Evolutionary conservation across 1,284 basidiomycete genomes (phyloP), one percentile per base, ranked within the genome.

Genomic region (Tilletia horrida): DNA sequence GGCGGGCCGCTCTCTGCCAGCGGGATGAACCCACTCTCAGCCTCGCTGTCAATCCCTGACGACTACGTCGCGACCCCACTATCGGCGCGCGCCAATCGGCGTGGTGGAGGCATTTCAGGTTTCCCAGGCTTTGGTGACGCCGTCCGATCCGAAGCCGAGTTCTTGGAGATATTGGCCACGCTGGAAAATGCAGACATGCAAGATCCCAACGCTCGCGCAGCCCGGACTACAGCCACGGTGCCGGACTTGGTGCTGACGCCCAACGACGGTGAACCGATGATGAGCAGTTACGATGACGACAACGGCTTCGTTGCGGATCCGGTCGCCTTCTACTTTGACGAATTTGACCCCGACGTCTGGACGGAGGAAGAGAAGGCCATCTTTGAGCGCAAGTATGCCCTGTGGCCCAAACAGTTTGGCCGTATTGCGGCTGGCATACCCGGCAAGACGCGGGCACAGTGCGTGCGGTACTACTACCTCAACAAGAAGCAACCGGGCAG

Each of bases 161-260:
- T 97, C 87, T 91, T 97, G 78, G 93, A 94, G 83, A 94, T 97
- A 78, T 89, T 97, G 66, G 92, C 92, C 13, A 93, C 89, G 76
- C 84, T 97, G 47, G 93, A 93, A 61, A 91, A 90, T 73, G 92
- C 94, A 71, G 94, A 95, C 72, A 88, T 92, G 66, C 92, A 90
- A 57, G 93, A 97, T 82, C 93, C 94, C 0, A 91, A 88, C 73
- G 88, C 91, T 73, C 88, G 97, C 23, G 92, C 92, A 2, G 85
- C 89, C 62, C 87, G 89, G 71, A 97, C 96, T 67, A 87, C 93
- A n/a, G 94, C 94, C 18, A 87, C 84, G 25, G 90, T 95, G 50
- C 95, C 95, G 0, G 93, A 97, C 81, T 94, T 97, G 92, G 87
- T 88, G 9, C 87, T 90, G 66, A 85, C 86, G 40, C 35, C 35